phyloP scores from a whole-genome alignment of 192 early-diverging fungal genomes.

The Coemansia sp. region DNA sequence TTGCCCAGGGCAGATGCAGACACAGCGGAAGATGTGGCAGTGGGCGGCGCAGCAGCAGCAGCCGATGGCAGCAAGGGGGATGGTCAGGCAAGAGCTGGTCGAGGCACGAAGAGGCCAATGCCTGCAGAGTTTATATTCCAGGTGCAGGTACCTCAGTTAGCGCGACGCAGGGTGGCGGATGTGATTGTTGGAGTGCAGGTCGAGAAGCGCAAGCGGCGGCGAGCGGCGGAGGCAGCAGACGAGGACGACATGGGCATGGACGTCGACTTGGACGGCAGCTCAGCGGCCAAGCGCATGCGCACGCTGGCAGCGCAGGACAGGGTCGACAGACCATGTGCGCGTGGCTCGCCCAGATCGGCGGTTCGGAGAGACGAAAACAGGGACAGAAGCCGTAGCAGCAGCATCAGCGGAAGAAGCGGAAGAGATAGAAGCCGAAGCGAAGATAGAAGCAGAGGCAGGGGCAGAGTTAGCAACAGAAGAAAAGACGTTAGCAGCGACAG shows the following conservation, averaged over 20 bases:
- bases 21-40: too few species aligned
- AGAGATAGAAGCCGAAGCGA: too few species aligned
- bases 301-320: neutral
- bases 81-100: too few species aligned
- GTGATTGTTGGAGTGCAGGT: neutral
- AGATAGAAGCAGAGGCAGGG: too few species aligned
- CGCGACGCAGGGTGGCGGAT: neutral
- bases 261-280: neutral
- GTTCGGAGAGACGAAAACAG: neutral
- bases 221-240: neutral
- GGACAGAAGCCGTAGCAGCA: neutral
- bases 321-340: neutral
- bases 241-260: too few species aligned
- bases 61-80: too few species aligned
- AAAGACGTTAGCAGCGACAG: too few species aligned
- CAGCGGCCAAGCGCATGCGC: neutral
- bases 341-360: neutral
- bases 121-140: neutral
- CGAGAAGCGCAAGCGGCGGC: neutral
- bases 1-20: too few species aligned
- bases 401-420: too few species aligned
- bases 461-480: too few species aligned
- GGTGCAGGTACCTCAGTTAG: neutral
- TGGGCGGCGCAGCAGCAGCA: too few species aligned
- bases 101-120: too few species aligned